Percentiles rank a stretch among this genome's conserved stretches.
phyloP scores from a whole-genome alignment of 257 asterid genomes.

The Cinchona pubescens region DNA sequence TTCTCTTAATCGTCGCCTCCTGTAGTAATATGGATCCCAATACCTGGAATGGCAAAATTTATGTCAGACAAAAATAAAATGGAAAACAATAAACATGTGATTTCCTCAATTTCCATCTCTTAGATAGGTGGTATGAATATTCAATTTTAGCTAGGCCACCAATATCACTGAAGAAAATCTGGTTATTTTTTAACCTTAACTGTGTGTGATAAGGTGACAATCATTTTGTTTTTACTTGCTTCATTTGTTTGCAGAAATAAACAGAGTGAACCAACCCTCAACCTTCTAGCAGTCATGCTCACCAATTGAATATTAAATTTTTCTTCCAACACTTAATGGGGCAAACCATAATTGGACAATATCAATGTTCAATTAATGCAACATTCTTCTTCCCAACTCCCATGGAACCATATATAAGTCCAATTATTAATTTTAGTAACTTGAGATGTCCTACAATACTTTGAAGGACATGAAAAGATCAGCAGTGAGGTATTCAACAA shows the following conservation, averaged over 20 bases:
- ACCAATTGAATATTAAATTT: neutral
- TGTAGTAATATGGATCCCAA: conserved; percentile 94
- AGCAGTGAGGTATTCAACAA: neutral
- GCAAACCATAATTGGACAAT: neutral
- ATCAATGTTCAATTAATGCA: too few relatives aligned
- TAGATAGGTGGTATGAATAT: neutral
- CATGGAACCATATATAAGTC: neutral
- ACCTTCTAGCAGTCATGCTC: neutral
- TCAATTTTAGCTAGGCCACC: neutral
- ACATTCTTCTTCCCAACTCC: neutral
- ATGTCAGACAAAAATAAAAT: neutral
- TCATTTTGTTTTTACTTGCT: neutral
- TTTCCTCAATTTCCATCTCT: neutral
- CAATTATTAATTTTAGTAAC: too few relatives aligned
- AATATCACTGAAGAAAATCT: neutral
- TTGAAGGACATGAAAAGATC: neutral
- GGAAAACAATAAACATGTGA: conserved; percentile 10
- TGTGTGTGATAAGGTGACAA: neutral
- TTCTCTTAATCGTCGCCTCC: conserved; percentile 58
- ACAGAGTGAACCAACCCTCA: neutral
- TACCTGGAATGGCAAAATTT: conserved; percentile 52
- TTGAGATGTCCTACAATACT: neutral
- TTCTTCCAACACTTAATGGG: neutral
- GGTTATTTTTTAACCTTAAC: neutral
- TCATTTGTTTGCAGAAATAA: neutral